Evolutionary conservation across 192 early-diverging fungal species (phyloP), one percentile per base, ranked within the genome.

Genomic region (Linnemannia schmuckeri): DNA sequence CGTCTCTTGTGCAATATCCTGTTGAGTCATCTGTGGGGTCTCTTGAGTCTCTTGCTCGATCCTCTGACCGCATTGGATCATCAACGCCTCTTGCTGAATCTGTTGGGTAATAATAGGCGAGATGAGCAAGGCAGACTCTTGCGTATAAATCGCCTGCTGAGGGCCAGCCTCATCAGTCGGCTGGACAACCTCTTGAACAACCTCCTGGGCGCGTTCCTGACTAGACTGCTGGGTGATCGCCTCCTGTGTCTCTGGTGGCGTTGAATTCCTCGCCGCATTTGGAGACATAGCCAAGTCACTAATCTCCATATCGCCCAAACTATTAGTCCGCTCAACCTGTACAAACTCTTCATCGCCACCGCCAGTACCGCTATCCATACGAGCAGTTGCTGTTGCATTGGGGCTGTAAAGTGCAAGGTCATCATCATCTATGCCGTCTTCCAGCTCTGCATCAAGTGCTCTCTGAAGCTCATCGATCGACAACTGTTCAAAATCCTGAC

Each of bases 281-380:
- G 73, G 74, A 17, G 80, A 82, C 47, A 82, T 35, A 3, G 68
- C 18, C 35, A 82, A 72, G 37, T 82, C 80, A 3, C 46, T 33
- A 68, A 82, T 82, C 0, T 82, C 80, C 47, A 82, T 27, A 9
- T 71, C 80, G 27, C 33, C 80, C 47, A 82, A 35, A 54, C 41
- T 74, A 6, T 71, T 74, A n/a, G 63, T 30, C 40, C 75, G 75
- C 15, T 35, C 68, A 44, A 76, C 74, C 17, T 82, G 73, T 13
- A 76, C 80, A 70, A 76, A 33, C 1, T 71, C 57, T 20, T 74
- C 79, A n/a, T 71, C 69, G 3, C 12, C 27, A 13, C n/a, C 33
- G 22, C n/a, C 15, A 15, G 47, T 8, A 54, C 63, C 1, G 18
- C 63, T 47, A 6, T 52, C 13, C 12, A 55, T 57, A 4, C n/a